Conservation (phyloP, 192 early-diverging fungal genomes). For the Paraglomus brasilianum region DNA sequence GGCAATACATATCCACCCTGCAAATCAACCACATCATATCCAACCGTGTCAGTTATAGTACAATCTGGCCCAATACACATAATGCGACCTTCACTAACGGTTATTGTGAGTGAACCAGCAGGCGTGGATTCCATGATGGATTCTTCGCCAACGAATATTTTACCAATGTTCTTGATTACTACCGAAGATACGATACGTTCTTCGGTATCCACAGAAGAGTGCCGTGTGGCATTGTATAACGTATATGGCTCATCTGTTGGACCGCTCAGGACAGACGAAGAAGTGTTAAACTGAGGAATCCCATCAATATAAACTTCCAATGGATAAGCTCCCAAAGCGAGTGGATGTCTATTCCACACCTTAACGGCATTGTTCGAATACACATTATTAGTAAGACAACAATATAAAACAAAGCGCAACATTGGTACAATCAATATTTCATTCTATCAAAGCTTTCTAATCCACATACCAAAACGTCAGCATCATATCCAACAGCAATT, state of each 20-base stretch:
- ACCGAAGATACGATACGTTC: slow-evolving; percentile 37
- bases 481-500: slow-evolving; percentile 68
- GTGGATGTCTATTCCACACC: slow-evolving; percentile 73
- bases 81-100: slow-evolving; percentile 38
- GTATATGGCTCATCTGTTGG: background rate
- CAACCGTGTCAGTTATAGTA: slow-evolving; percentile 9
- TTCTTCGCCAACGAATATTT: slow-evolving; percentile 32
- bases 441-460: background rate
- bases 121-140: background rate
- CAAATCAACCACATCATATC: slow-evolving; percentile 46
- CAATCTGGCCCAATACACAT: slow-evolving; percentile 37
- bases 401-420: no score
- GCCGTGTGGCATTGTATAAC: slow-evolving; percentile 1
- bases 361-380: background rate
- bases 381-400: background rate
- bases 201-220: slow-evolving; percentile 11
- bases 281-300: slow-evolving; percentile 52
- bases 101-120: slow-evolving; percentile 29
- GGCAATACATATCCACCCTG: slow-evolving; percentile 60
- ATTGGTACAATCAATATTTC: background rate
- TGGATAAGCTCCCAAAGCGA: slow-evolving; percentile 68
- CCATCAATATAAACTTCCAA: slow-evolving; percentile 76
- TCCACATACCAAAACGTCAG: slow-evolving; percentile 59
- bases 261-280: background rate
- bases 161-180: slow-evolving; percentile 46